Evolutionary conservation across 345 rosid species (phyloP).

Genomic region (Eucalyptus tenuipes): DNA sequence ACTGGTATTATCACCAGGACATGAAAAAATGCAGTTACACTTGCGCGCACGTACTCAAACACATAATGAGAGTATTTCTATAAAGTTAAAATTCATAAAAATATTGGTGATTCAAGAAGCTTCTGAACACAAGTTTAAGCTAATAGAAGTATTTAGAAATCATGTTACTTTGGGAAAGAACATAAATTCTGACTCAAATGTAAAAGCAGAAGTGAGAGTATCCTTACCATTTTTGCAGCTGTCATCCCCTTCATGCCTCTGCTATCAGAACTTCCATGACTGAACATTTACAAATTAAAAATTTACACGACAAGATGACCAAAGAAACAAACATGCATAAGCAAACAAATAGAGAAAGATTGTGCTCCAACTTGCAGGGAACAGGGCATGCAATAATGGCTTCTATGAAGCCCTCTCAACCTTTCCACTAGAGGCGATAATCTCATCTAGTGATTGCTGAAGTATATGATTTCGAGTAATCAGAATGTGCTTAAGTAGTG

Average conservation of each 20-base stretch:
- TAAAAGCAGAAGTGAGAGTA: not conserved
- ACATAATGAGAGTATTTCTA: not conserved
- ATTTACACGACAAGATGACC: not conserved
- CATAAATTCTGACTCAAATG: not conserved
- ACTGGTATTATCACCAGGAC: not conserved
- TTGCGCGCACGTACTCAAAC: fast-evolving
- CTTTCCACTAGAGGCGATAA: constrained; percentile 10
- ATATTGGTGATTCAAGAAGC: not conserved
- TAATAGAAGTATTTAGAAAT: not conserved
- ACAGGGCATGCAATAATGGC: constrained; percentile 18
- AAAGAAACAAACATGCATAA: not conserved
- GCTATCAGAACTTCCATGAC: constrained; percentile 35
- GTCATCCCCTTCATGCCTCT: constrained; percentile 23
- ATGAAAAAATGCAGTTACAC: not conserved
- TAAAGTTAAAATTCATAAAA: not conserved
- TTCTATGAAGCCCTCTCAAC: constrained; percentile 18
- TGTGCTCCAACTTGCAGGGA: constrained; percentile 7
- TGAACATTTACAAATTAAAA: constrained; percentile 5
- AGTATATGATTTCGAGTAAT: constrained; percentile 23
- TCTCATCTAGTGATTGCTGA: constrained; percentile 8
- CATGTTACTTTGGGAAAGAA: not conserved
- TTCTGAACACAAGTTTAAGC: not conserved
- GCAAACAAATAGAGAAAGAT: not conserved
- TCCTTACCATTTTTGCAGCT: constrained; percentile 35
- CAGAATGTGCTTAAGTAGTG: constrained; percentile 69